phyloP scores from a whole-genome alignment of 257 asterid species.

The Oldenlandia corymbosa region DNA sequence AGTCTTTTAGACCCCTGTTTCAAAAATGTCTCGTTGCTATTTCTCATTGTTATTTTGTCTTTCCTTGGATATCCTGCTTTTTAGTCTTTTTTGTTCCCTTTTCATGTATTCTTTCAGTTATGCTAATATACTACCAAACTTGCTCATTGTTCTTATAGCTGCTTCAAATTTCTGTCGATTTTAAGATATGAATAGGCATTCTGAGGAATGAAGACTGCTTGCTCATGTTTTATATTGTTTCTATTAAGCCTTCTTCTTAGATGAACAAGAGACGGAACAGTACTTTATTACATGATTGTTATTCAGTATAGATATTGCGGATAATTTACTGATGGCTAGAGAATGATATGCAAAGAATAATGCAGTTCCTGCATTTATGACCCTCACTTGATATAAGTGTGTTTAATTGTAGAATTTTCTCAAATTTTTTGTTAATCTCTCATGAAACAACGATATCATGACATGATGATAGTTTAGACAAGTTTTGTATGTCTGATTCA shows the following conservation, averaged over 20 bases:
- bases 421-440: background rate
- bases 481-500: background rate
- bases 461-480: background rate
- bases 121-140: background rate
- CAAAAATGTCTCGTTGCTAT: conserved; percentile 6
- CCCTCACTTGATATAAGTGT: background rate
- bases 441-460: background rate
- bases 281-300: background rate
- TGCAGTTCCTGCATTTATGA: background rate
- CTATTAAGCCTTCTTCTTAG: background rate
- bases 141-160: background rate
- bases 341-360: background rate
- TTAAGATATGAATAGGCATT: too few species aligned
- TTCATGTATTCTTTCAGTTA: background rate
- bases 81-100: background rate
- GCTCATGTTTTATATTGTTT: background rate
- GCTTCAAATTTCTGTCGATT: background rate
- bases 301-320: background rate
- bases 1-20: conserved; percentile 22
- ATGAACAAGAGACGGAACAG: background rate
- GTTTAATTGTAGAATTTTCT: too few species aligned
- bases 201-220: background rate
- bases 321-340: background rate
- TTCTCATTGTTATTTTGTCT: background rate
- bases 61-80: background rate